phyloP scores from a whole-genome alignment of 306 rosid species.

The Inga leiocalycina region DNA sequence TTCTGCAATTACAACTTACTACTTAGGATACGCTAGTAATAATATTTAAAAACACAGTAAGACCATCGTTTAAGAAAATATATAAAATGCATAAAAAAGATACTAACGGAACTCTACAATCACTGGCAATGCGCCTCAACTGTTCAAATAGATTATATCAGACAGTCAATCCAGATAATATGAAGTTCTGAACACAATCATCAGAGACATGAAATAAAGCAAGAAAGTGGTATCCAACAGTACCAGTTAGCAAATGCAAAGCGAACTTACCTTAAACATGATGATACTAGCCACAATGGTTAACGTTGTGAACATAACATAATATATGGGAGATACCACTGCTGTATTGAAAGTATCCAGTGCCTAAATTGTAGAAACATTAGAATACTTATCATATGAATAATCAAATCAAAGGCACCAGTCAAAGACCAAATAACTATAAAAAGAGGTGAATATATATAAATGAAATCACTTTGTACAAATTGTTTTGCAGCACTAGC shows the following conservation, averaged over 20 bases:
- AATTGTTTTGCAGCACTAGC: background rate
- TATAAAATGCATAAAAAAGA: slow-evolving; percentile 1
- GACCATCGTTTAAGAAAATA: background rate
- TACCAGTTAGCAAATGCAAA: slow-evolving; percentile 29
- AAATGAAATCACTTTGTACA: slow-evolving; percentile 10
- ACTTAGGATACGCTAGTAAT: background rate
- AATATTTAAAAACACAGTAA: background rate
- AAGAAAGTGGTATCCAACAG: background rate
- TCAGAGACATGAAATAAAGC: slow-evolving; percentile 7
- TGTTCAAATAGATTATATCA: slow-evolving; percentile 12
- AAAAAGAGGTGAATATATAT: background rate
- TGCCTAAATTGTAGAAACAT: slow-evolving; percentile 63
- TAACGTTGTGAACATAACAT: slow-evolving; percentile 95
- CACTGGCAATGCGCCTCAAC: slow-evolving; percentile 8
- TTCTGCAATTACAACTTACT: background rate
- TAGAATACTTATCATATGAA: slow-evolving; percentile 24
- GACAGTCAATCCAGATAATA: slow-evolving; percentile 9
- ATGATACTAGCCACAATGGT: slow-evolving; percentile 97
- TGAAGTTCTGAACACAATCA: background rate
- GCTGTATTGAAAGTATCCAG: slow-evolving; percentile 98
- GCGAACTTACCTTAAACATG: slow-evolving; percentile 86
- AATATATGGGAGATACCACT: slow-evolving; percentile 99
- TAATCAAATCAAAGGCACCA: slow-evolving; percentile 20
- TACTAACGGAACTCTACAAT: slow-evolving; percentile 4
- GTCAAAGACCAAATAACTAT: background rate